Percentiles rank a stretch among this genome's conserved stretches.
phyloP scores from a whole-genome alignment of 1,284 basidiomycete species.

The Xanthoconium separans region DNA sequence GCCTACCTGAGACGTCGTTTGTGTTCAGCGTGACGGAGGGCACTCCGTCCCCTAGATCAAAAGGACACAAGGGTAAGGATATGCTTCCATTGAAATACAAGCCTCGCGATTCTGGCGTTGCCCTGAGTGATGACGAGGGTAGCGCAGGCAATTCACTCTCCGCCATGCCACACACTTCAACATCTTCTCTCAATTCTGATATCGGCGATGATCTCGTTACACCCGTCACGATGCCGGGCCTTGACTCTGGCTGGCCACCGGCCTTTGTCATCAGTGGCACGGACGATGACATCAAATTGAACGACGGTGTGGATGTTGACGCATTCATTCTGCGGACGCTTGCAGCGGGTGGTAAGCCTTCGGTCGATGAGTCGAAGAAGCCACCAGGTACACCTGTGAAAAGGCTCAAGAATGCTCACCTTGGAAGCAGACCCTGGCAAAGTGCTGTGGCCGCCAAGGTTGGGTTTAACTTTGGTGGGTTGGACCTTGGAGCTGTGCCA shows the following conservation, averaged over 20 bases:
- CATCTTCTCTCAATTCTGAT: conserved; percentile 55
- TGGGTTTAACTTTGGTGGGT: conserved; percentile 54
- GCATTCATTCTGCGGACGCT: conserved; percentile 71
- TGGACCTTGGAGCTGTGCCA: conserved; percentile 33
- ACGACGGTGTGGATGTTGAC: conserved; percentile 51
- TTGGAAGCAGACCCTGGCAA: conserved; percentile 70
- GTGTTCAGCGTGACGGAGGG: conserved; percentile 51
- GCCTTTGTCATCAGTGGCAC: conserved; percentile 41
- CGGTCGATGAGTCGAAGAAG: conserved; percentile 51
- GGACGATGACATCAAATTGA: conserved; percentile 37
- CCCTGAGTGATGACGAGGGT: conserved; percentile 60
- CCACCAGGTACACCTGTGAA: conserved; percentile 80
- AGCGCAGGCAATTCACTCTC: conserved; percentile 35
- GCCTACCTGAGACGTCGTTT: conserved; percentile 49
- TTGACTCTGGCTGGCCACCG: conserved; percentile 62
- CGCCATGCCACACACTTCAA: conserved; percentile 53
- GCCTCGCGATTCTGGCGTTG: conserved; percentile 65
- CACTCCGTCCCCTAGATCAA: conserved; percentile 58
- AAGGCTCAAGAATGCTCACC: conserved; percentile 57
- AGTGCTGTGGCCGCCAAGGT: conserved; percentile 72
- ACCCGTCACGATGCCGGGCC: conserved; percentile 54
- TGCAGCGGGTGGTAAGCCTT: conserved; percentile 51
- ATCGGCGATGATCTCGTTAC: conserved; percentile 64
- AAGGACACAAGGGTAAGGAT: conserved; percentile 36
- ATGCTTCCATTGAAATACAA: conserved; percentile 65